Conservation (phyloP, 106 monocot genomes). For the Vanilla planifolia region DNA sequence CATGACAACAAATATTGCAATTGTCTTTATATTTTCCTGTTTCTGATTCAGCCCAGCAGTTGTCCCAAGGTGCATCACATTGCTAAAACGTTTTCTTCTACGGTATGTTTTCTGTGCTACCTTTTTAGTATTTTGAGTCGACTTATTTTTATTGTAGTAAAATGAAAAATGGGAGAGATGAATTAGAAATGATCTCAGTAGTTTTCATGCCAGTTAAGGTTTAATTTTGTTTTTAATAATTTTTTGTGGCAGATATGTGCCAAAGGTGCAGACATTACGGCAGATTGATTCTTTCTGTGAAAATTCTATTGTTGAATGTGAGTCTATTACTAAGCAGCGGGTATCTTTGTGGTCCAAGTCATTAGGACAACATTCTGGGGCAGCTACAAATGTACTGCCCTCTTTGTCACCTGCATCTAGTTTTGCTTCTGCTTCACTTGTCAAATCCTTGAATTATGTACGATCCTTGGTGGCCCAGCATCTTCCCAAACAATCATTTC, state of each 20-base stretch:
- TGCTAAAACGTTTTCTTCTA: conserved; percentile 86
- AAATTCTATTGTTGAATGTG: conserved; percentile 64
- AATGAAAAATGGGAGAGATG: neutral
- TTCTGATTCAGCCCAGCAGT: conserved; percentile 79
- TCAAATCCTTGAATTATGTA: conserved; percentile 91
- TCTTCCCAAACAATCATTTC: conserved; percentile 79
- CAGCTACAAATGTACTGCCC: conserved; percentile 18
- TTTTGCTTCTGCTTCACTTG: conserved; percentile 70
- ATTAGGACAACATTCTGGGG: conserved; percentile 23
- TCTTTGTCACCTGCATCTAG: conserved; percentile 26
- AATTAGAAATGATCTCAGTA: neutral
- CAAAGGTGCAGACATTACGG: conserved; percentile 65
- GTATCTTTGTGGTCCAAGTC: conserved; percentile 31
- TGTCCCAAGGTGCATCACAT: conserved; percentile 71
- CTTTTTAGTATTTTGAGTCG: conserved; percentile 1
- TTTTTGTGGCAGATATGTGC: conserved; percentile 63
- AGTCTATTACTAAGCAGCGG: conserved; percentile 34
- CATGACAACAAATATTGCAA: neutral
- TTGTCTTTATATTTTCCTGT: conserved; percentile 19
- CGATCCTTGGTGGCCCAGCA: conserved; percentile 83
- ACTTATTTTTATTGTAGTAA: conserved; percentile 1
- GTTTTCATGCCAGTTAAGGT: conserved; percentile 4
- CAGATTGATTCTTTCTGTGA: conserved; percentile 86
- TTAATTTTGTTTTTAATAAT: neutral
- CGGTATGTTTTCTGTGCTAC: conserved; percentile 41